These are phyloP conservation scores for Fomitopsis betulina DNA, from an alignment of 1,284 basidiomycete species.

Conservation along the genomic window DNA sequence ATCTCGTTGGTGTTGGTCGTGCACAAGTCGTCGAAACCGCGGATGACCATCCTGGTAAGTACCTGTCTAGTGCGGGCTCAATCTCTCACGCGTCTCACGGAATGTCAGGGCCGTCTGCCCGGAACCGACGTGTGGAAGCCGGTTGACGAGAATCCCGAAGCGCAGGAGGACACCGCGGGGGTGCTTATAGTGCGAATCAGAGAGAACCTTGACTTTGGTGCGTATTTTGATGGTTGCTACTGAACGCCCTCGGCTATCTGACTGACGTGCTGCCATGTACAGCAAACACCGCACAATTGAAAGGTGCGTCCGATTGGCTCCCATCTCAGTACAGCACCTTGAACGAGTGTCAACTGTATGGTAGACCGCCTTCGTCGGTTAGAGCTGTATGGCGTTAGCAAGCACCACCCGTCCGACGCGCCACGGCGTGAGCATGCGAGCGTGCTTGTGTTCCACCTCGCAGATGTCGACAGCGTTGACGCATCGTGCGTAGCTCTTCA, in stretches of 20 bases:
- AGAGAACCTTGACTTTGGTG: constrained; percentile 79
- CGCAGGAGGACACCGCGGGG: constrained; percentile 71
- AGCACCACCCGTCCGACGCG: constrained; percentile 82
- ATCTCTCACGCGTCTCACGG: background rate
- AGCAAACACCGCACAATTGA: constrained; percentile 91
- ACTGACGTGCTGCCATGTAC: constrained; percentile 1
- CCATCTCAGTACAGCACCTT: background rate
- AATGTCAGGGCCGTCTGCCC: constrained; percentile 65
- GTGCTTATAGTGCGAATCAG: constrained; percentile 79
- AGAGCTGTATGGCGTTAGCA: constrained; percentile 75
- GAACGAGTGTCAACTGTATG: background rate
- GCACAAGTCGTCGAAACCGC: constrained; percentile 75
- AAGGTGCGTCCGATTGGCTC: constrained; percentile 37
- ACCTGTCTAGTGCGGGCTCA: background rate
- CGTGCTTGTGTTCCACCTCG: constrained; percentile 84
- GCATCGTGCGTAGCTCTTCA: constrained; percentile 60
- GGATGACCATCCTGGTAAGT: constrained; percentile 64
- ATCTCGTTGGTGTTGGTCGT: constrained; percentile 87
- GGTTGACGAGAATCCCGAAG: constrained; percentile 73
- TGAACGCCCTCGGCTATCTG: background rate
- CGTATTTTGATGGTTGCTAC: background rate
- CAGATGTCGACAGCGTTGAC: constrained; percentile 81
- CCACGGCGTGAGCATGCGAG: constrained; percentile 74
- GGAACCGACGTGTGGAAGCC: constrained; percentile 81
- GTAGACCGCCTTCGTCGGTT: constrained; percentile 77